Evolutionary conservation across 305 asterid genomes (phyloP), one percentile per base, ranked within the genome.

Genomic region (Fraxinus xanthoxyloides): DNA sequence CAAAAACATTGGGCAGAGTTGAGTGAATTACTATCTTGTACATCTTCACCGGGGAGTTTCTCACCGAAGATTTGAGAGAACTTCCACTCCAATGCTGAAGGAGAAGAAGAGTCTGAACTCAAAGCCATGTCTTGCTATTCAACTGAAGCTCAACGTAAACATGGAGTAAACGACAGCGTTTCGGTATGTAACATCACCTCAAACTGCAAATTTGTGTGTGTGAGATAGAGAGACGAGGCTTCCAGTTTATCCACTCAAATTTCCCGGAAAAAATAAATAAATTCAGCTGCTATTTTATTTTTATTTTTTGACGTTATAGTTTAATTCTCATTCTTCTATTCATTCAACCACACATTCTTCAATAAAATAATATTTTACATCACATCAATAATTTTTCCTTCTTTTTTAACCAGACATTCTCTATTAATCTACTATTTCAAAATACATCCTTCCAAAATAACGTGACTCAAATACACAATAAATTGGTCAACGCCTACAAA

Each of bases 1-100:
- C 26, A 59, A 38, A 26, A 26, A 76, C 19, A 9, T 3, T 77
- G 35, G 74, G 48, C 10, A 2, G 85, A 70, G 24, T 43, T 35
- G 56, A n/a, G 59, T 19, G 80, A 82, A 75, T 86, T 89, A 94
- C 98, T 79, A 72, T 94, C 89, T 80, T 87, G 93, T 21, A 89
- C 85, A 54, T 87, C 92, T 82, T 94, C 97, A 12, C 89, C 91
- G 54, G 96, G 91, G 38, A 86, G 83, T 32, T 85, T 88, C 56
- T 91, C 95, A 79, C 97, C 97, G 85, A 94, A 92, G 26, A 90
- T 88, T 83, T 92, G 97, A 69, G 97, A 94, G 78, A 92, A 92
- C 46, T 82, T 90, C 98, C 97, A 94, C 34, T 89, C 91, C 24
- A 77, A 28, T 54, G 85, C 72, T 77, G 92, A 78, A 24, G 88